Base-by-base conservation (phyloP, 2,329 filamentous ascomycete genomes). In the Cladosporium sphaerospermum region DNA sequence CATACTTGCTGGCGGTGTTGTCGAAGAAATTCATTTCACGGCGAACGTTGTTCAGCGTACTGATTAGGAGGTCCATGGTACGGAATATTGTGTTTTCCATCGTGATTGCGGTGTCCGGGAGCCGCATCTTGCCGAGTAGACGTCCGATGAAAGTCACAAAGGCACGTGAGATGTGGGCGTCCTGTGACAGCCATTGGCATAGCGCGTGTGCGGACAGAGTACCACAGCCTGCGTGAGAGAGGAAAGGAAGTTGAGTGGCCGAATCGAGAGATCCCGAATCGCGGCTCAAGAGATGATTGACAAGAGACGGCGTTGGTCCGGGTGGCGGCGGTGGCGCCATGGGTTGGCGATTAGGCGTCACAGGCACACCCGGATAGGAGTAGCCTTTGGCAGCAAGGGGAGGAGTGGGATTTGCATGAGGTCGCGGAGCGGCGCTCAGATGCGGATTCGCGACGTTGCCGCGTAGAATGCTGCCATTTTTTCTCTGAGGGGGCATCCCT, bases 11-110 rank as follows among this genome's bases (percentile, higher is more conserved):
- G 2, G 84, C 83, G 0, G 83, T 83, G 40, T 79, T 77, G 53
- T 85, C 75, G 62, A 89, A 88, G 69, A 88, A 85, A 51, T 72
- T 73, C 66, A 87, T 78, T 62, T 89, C 86, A 9, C 79, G 76
- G 4, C 81, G 78, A 62, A 88, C 81, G 57, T 85, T 86, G 59
- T 78, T 81, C 16, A 88, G 69, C 1, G 83, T 81, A 36, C 79
- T 80, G 55, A 84, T 79, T 16, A 88, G 73, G 64, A 85, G 78
- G 56, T 83, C 77, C 49, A 84, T 74, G 10, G 85, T 77, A 53
- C 76, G 75, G 52, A 80, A 81, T 59, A 80, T 77, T 14, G 77
- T 69, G 45, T 74, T 69, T 56, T 73, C 70, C 59, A 74, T 64
- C 50, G 69, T 67, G 56, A 72, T 67, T 57, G 68, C 60, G 4